Percentiles rank a stretch among this genome's conserved stretches.
Conservation (phyloP, 192 early-diverging fungal genomes). For the Spizellomyces sp. region DNA sequence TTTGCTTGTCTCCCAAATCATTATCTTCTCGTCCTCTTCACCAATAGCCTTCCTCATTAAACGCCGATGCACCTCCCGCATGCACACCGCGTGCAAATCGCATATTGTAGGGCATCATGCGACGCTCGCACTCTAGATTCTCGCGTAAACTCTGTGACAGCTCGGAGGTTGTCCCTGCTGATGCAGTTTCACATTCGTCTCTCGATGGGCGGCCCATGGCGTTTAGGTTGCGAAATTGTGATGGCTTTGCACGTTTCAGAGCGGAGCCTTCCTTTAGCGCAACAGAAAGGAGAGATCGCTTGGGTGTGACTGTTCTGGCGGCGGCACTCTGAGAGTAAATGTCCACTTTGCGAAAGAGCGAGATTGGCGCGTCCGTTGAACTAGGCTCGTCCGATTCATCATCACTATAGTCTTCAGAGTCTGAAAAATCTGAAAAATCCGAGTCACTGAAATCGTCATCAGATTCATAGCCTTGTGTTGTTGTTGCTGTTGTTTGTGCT, state of each 20-base stretch:
- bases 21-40: not conserved
- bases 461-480: conserved; percentile 9
- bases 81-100: conserved; percentile 12
- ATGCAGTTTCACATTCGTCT: not conserved
- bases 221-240: conserved; percentile 26
- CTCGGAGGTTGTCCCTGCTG: conserved; percentile 2
- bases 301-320: not conserved
- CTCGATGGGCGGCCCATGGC: not conserved
- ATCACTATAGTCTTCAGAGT: conserved; percentile 15
- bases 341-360: conserved; percentile 5
- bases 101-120: conserved; percentile 27
- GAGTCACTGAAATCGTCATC: conserved; percentile 21
- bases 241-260: conserved; percentile 19
- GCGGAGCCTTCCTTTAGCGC: conserved; percentile 15
- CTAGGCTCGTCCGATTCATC: not conserved
- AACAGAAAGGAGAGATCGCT: conserved; percentile 23
- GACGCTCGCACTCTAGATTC: conserved; percentile 25
- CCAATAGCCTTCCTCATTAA: conserved; percentile 9
- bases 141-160: conserved; percentile 18
- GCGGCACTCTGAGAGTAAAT: conserved; percentile 3
- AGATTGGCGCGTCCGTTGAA: not conserved
- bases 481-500: not conserved
- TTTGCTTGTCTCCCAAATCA: no score
- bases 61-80: not conserved
- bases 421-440: conserved; percentile 29